Conservation (phyloP, 306 rosid species). For the Sesbania bispinosa region DNA sequence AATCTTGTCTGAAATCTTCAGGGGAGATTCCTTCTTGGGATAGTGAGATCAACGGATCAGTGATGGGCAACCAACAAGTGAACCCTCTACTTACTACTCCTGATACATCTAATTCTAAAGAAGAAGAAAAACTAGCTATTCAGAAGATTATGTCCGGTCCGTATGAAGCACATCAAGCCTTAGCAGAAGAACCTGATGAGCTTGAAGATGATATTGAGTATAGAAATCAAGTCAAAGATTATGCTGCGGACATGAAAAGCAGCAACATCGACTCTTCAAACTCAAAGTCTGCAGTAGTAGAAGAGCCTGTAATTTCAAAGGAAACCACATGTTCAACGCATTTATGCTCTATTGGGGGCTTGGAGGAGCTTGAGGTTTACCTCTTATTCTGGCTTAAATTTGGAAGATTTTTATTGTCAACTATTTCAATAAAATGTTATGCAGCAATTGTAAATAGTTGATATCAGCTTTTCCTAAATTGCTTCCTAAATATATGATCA, state of each 20-base stretch:
- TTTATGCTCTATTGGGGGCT: slow-evolving; percentile 39
- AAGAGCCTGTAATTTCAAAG: slow-evolving; percentile 31
- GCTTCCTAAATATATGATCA: slow-evolving; percentile 11
- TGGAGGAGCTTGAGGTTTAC: slow-evolving; percentile 93
- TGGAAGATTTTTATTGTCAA: neutral
- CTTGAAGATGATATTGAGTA: slow-evolving; percentile 60
- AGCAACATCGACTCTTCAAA: slow-evolving; percentile 35
- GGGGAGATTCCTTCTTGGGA: slow-evolving; percentile 42
- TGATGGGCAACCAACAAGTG: slow-evolving; percentile 24
- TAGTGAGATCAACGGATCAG: slow-evolving; percentile 41
- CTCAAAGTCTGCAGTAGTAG: slow-evolving; percentile 29
- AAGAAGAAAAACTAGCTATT: slow-evolving; percentile 68
- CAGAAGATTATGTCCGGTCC: slow-evolving; percentile 67
- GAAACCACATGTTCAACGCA: slow-evolving; percentile 34
- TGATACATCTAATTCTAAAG: slow-evolving; percentile 49
- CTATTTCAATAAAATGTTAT: neutral
- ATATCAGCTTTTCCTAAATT: neutral
- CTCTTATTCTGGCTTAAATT: slow-evolving; percentile 28
- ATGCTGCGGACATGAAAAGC: slow-evolving; percentile 25
- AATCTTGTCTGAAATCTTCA: slow-evolving; percentile 32
- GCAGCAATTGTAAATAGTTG: neutral
- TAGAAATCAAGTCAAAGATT: slow-evolving; percentile 47
- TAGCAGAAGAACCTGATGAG: slow-evolving; percentile 66
- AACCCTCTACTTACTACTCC: slow-evolving; percentile 19
- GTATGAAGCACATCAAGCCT: slow-evolving; percentile 45